A percentile compares a stretch with the other conserved stretches of the same genome.
These are phyloP conservation scores for Actinomucor elegans DNA, from an alignment of 371 early-diverging fungal species.

Conservation along the genomic window DNA sequence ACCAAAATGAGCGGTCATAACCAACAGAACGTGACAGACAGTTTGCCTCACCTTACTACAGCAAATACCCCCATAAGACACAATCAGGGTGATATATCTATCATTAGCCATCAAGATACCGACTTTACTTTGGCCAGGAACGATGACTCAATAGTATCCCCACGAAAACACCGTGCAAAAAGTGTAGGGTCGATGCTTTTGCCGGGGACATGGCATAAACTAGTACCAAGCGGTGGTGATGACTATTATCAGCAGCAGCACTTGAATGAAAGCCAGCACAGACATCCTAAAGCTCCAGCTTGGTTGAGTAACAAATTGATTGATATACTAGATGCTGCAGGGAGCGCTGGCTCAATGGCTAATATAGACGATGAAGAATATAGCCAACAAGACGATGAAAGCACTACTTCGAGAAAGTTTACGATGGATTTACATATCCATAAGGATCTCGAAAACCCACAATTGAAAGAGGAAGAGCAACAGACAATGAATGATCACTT, in stretches of 20 bases:
- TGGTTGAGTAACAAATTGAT: constrained; percentile 4
- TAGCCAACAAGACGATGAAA: not conserved
- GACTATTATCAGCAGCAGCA: constrained; percentile 4
- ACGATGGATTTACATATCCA: not conserved
- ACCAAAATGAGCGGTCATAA: constrained; percentile 2
- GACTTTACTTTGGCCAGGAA: not conserved
- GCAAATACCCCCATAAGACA: not conserved
- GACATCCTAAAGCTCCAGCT: constrained; percentile 7
- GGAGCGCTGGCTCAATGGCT: not conserved
- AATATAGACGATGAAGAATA: not conserved
- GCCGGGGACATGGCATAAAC: constrained; percentile 1
- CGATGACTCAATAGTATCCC: not conserved
- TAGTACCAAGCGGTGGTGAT: not conserved
- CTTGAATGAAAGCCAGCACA: constrained; percentile 11
- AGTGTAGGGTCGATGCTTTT: constrained; percentile 7
- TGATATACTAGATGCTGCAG: not conserved
- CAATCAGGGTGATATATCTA: not conserved
- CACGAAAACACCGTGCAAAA: constrained; percentile 1
- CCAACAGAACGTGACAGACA: not conserved
- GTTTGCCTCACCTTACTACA: not conserved
- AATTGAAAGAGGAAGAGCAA: constrained; percentile 17
- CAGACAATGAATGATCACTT: constrained; percentile 35
- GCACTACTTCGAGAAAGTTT: not conserved
- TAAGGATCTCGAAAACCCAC: not conserved
- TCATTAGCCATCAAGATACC: not conserved